phyloP scores from a whole-genome alignment of 2,329 filamentous ascomycete species.

The Dactylellina drechsleri region DNA sequence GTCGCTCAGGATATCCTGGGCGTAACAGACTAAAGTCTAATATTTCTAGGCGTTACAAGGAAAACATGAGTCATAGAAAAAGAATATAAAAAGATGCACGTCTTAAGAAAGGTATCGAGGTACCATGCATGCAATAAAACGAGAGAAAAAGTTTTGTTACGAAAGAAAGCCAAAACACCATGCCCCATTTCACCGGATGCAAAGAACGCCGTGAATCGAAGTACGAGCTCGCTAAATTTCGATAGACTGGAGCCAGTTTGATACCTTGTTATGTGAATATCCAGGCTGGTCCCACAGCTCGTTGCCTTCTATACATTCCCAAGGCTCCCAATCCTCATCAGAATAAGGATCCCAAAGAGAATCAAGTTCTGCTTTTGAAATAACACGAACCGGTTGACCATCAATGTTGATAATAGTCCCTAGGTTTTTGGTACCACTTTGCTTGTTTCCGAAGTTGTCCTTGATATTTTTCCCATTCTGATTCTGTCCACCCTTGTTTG shows the following conservation, averaged over 20 bases:
- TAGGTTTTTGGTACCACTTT: not conserved
- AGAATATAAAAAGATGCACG: not conserved
- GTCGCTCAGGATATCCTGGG: not conserved
- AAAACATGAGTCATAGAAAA: constrained; percentile 7
- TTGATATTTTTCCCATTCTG: constrained; percentile 4
- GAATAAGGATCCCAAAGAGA: constrained; percentile 10
- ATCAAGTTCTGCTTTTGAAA: constrained; percentile 9
- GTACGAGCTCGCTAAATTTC: not conserved
- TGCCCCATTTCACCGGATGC: constrained; percentile 2
- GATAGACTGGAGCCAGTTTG: constrained; percentile 7
- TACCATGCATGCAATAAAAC: not conserved
- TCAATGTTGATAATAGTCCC: constrained; percentile 6
- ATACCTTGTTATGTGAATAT: constrained; percentile 9
- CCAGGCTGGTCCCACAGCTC: constrained; percentile 8
- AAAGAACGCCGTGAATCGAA: constrained; percentile 7
- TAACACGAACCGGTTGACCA: constrained; percentile 3
- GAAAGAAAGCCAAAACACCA: constrained; percentile 6
- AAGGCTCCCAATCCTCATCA: constrained; percentile 11
- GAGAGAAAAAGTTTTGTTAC: constrained; percentile 3
- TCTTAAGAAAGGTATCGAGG: not conserved
- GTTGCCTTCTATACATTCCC: constrained; percentile 5
- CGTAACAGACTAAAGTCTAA: constrained; percentile 1
- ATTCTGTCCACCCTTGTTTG: constrained; percentile 3
- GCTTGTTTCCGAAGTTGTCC: constrained; percentile 1
- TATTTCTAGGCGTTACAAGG: constrained; percentile 1